Conservation (phyloP, 257 asterid genomes). For the Solanum okadae region DNA sequence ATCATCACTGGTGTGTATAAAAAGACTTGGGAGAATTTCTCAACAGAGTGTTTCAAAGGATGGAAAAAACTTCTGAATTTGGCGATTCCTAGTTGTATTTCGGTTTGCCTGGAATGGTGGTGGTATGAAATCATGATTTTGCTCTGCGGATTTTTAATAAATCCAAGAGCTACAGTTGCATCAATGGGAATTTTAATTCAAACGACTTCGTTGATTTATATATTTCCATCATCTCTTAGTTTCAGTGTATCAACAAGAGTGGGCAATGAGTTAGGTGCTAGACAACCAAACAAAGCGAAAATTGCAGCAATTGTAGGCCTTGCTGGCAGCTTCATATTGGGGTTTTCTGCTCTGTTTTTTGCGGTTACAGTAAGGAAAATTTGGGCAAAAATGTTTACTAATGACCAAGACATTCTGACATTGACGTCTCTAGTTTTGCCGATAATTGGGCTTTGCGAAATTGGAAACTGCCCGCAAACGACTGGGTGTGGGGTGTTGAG, state of each 20-base stretch:
- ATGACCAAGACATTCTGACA: constrained; percentile 8
- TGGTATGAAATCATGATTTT: constrained; percentile 30
- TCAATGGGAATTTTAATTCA: constrained; percentile 25
- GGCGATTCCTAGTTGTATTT: constrained; percentile 25
- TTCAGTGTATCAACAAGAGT: constrained; percentile 23
- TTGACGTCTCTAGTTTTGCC: constrained; percentile 13
- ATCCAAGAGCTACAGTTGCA: constrained; percentile 15
- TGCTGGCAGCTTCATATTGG: constrained; percentile 12
- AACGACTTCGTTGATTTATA: constrained; percentile 19
- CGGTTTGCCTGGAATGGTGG: constrained; percentile 28
- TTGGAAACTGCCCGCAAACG: constrained; percentile 23
- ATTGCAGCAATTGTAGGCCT: constrained; percentile 13
- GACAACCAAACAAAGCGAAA: constrained; percentile 7
- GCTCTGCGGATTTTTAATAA: constrained; percentile 11
- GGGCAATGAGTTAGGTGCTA: constrained; percentile 19
- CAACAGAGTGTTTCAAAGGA: constrained; percentile 17
- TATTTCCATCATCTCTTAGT: constrained; percentile 26
- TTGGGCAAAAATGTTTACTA: constrained; percentile 20
- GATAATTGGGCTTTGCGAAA: constrained; percentile 19
- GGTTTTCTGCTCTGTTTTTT: constrained; percentile 12
- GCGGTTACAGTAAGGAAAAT: constrained; percentile 2
- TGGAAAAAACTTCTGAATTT: constrained; percentile 17
- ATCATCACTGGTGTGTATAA: constrained; percentile 7
- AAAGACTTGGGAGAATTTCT: constrained; percentile 20
- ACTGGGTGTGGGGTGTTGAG: constrained; percentile 19